Base-by-base conservation (phyloP, 1,284 basidiomycete genomes). In the Irpex sp. region DNA sequence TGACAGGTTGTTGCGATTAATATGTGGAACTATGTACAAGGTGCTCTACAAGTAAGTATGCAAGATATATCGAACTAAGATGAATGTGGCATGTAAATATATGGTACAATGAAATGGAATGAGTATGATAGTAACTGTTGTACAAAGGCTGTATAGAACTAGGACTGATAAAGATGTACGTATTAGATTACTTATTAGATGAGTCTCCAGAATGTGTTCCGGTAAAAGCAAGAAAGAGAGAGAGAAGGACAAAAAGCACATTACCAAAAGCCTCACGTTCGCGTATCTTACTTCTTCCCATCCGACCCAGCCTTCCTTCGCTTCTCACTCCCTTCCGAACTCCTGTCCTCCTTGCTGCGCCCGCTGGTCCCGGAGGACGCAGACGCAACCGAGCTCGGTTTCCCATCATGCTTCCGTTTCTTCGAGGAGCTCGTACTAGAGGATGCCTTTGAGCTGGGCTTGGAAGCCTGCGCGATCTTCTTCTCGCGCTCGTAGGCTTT, bases 401-500 rank as follows among this genome's bases (percentile, higher is more conserved):
- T 37, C 17, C 56, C 56, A 31, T 43, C 56, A 13, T 46, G 17
- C 36, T 19, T 21, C 33, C 56, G 39, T 19, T 58, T 46, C 56
- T 46, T 46, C 15, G 26, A 7, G 17, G 21, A 21, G 15, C 9
- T 37, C 54, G 54, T 17, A 13, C 50, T 31, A 15, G 39, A 17
- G 13, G 47, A 13, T 19, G 49, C 49, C 17, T 50, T 50, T 8
- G 49, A 50, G 19, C 7, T 9, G 7, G 49, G 49, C 19, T 50
- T 50, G 49, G 50, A 11, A 58, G 71, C 74, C 66, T 75, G 72
- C 9, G 72, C 65, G 65, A 68, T 76, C 39, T 70, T 74, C 56
- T 53, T 61, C 49, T 17, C 26, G n/a, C 49, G 49, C 19, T 50
- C 49, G n/a, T 50, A n/a, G n/a, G 17, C 17, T 2, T 61, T 61